Base-by-base conservation (phyloP, 129 eudicot genomes). In the Chrysanthemum seticuspe region DNA sequence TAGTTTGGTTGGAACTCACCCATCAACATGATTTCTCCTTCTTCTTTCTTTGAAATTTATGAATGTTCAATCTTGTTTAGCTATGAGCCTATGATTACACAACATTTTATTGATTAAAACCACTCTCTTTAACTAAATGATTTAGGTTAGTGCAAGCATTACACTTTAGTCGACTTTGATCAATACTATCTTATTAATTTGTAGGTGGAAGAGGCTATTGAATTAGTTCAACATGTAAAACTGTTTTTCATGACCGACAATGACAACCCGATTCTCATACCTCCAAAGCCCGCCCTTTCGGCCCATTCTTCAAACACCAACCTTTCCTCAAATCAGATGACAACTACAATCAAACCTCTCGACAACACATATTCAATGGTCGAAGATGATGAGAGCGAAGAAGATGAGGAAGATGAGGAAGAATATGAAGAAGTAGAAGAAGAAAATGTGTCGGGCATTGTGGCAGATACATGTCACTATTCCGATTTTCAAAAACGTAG, bases 291-390 rank as follows among this genome's bases (percentile, higher is more conserved):
- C 2, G 82, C 96, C 15, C 88, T 86, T 15, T 94, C 97, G 2
- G 89, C 85, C 68, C 93, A 88, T 73, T 94, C 98, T 55, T 90
- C 97, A 5, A 86, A 86, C 62, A 86, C 88, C 4, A 60, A 66
- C 36, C 23, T 83, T 31, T 65, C 85, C 21, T 48, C 83, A 15
- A 16, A 18, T 54, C 79, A 62, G 69, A 65, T 71, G 13, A 75
- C 65, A 27, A 18, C 76, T 27, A 13, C 71, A 21, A 21, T 27
- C 53, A 48, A 48, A 31, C 78, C 27, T 18, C 50, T n/a, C 0
- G 48, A 74, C 21, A 40, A 21, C 6, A 6, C 19, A 2, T 36
- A 70, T 53, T 49, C 65, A 11, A 34, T 79, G 75, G 75, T 55
- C n/a, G 78, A 74, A 10, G 71, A 73, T 31, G 59, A 21, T 4